These are phyloP conservation scores for Penicillium waksmanii DNA, from an alignment of 495 filamentous ascomycete genomes.

Conservation along the genomic window DNA sequence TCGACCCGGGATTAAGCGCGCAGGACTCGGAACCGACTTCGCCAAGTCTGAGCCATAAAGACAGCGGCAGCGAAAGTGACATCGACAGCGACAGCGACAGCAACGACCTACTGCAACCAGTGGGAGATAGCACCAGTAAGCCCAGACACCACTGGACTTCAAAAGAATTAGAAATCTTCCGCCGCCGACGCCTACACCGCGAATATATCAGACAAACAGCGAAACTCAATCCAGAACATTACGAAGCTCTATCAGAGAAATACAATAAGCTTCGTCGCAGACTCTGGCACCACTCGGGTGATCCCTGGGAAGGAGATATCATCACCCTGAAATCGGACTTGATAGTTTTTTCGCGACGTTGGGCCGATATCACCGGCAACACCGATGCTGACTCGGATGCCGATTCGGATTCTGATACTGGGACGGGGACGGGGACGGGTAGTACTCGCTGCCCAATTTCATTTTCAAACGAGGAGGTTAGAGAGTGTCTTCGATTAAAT, in stretches of 20 bases:
- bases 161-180: too few species aligned
- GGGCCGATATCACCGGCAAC: slow-evolving; percentile 6
- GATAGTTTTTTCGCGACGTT: slow-evolving; percentile 11
- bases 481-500: slow-evolving; percentile 21
- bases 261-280: slow-evolving; percentile 24
- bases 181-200: slow-evolving; percentile 28
- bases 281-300: slow-evolving; percentile 27
- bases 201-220: slow-evolving; percentile 26
- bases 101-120: background rate
- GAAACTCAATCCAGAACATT: slow-evolving; percentile 22
- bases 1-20: slow-evolving; percentile 20
- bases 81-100: too few species aligned
- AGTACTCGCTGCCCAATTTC: slow-evolving; percentile 18
- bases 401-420: too few species aligned
- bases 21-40: too few species aligned
- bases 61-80: too few species aligned
- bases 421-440: too few species aligned
- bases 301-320: slow-evolving; percentile 36
- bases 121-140: slow-evolving; percentile 1
- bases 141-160: slow-evolving; percentile 7
- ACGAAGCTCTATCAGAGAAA: slow-evolving; percentile 22
- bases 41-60: too few species aligned
- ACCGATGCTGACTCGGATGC: background rate
- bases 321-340: slow-evolving; percentile 27
- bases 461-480: slow-evolving; percentile 21